phyloP scores from a whole-genome alignment of 2,329 filamentous ascomycete species.

The Sporothrix brasiliensis region DNA sequence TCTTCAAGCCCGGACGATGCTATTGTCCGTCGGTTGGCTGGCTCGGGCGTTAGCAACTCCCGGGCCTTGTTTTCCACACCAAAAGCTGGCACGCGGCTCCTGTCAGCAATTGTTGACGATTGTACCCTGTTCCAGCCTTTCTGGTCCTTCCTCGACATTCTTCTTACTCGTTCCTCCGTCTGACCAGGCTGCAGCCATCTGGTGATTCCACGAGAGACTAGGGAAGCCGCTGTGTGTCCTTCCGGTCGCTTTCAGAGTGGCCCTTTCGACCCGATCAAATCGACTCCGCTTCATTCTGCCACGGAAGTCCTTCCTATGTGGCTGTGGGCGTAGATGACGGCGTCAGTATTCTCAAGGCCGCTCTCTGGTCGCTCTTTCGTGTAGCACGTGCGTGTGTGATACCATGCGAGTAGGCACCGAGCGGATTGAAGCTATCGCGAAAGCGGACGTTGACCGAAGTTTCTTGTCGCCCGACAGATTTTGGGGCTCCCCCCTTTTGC shows the following conservation, averaged over 20 bases:
- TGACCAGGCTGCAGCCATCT: background rate
- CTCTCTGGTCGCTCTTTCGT: background rate
- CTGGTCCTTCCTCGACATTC: background rate
- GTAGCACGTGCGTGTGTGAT: background rate
- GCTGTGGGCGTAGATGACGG: background rate
- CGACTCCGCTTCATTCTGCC: background rate
- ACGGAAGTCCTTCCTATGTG: background rate
- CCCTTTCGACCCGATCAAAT: background rate
- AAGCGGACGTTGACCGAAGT: background rate
- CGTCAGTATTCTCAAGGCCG: background rate
- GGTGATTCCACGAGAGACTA: background rate
- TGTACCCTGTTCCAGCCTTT: background rate
- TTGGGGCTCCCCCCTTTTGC: background rate
- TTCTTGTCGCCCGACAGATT: background rate
- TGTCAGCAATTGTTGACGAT: conserved; percentile 15
- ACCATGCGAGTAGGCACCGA: background rate
- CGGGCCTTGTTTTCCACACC: conserved; percentile 5
- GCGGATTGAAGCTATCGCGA: background rate
- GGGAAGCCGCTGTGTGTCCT: background rate
- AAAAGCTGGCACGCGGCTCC: background rate
- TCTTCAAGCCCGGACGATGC: background rate
- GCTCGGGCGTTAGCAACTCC: conserved; percentile 11
- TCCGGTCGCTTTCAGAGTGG: background rate
- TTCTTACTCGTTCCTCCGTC: conserved; percentile 15
- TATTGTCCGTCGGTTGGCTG: conserved; percentile 7